Base-by-base conservation (phyloP, 202 grass and related monocot genomes). In the Brachypodium distachyon region DNA sequence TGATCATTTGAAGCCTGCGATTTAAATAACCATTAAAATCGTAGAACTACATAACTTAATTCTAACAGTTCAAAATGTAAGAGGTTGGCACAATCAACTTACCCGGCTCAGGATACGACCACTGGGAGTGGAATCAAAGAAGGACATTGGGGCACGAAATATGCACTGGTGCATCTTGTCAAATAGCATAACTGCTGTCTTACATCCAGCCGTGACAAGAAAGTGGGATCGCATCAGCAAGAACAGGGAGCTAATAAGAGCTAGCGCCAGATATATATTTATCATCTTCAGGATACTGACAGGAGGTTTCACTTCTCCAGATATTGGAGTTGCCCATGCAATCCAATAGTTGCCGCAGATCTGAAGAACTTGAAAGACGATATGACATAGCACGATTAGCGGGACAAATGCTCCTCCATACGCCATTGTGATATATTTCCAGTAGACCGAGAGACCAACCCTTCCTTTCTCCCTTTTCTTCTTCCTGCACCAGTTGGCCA, bases 71-170 rank as follows among this genome's bases (percentile, higher is more conserved):
- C 4, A 54, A 29, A 22, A n/a, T n/a, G n/a, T 10, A 23, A 38
- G 5, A 73, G 19, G 37, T 3, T n/a, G n/a, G n/a, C n/a, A n/a
- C n/a, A 72, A 34, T 55, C 59, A n/a, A 6, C 78, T 76, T 97
- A 90, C 93, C n/a, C n/a, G n/a, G n/a, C n/a, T n/a, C n/a, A n/a
- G n/a, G n/a, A n/a, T n/a, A n/a, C n/a, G n/a, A n/a, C 84, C 89
- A 42, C 87, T 90, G 12, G 93, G 93, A 25, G 84, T 92, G 39
- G 82, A 86, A 73, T 97, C 93, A 63, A 90, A 92, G 77, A 96
- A 90, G 62, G 79, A 82, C 93, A 97, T 97, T 0, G 87, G 79
- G 44, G 90, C 90, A 67, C 82, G 56, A 75, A 97, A 92, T 81
- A 97, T 92, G 67, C 82, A 69, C 21, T 17, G 28, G 13, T 92